Conservation (phyloP, 2,329 filamentous ascomycete genomes). For the Dactylella cylindrospora region DNA sequence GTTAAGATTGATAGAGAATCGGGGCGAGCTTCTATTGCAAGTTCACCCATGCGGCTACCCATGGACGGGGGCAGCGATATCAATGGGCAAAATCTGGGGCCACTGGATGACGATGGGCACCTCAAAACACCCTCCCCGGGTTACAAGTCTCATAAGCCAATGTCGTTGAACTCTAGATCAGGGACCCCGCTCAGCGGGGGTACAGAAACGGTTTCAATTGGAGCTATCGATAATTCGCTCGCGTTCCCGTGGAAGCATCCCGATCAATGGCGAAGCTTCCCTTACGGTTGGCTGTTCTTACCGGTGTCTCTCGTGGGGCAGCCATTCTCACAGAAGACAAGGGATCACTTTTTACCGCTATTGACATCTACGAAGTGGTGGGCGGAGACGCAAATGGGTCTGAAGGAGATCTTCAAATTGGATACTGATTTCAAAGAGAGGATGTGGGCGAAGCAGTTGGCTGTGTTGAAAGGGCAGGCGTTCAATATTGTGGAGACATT, state of each 20-base stretch:
- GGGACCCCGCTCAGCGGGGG: slow-evolving; percentile 57
- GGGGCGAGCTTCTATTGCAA: slow-evolving; percentile 79
- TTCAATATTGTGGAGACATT: slow-evolving; percentile 99
- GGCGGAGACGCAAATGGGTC: slow-evolving; percentile 84
- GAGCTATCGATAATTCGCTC: slow-evolving; percentile 95
- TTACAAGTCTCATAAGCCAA: slow-evolving; percentile 77
- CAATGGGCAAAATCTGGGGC: slow-evolving; percentile 53
- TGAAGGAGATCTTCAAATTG: slow-evolving; percentile 84
- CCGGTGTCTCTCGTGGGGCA: slow-evolving; percentile 94
- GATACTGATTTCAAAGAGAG: slow-evolving; percentile 96
- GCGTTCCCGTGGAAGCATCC: slow-evolving; percentile 99
- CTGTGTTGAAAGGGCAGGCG: slow-evolving; percentile 98
- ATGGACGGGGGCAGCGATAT: slow-evolving; percentile 49
- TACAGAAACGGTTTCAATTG: slow-evolving; percentile 69
- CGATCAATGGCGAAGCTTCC: slow-evolving; percentile 85
- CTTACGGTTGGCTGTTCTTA: slow-evolving; percentile 97
- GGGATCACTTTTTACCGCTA: slow-evolving; percentile 92
- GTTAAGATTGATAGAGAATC: slow-evolving; percentile 88
- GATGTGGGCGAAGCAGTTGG: slow-evolving; percentile 98
- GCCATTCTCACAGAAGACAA: slow-evolving; percentile 90
- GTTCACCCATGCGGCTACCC: slow-evolving; percentile 69
- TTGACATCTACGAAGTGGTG: slow-evolving; percentile 96
- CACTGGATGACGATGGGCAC: slow-evolving; percentile 48
- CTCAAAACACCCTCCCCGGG: slow-evolving; percentile 59
- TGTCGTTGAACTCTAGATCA: slow-evolving; percentile 69